Evolutionary conservation across 2,329 filamentous ascomycete species (phyloP), one percentile per base, ranked within the genome.

Genomic region (Colletotrichum lindemuthianum): DNA sequence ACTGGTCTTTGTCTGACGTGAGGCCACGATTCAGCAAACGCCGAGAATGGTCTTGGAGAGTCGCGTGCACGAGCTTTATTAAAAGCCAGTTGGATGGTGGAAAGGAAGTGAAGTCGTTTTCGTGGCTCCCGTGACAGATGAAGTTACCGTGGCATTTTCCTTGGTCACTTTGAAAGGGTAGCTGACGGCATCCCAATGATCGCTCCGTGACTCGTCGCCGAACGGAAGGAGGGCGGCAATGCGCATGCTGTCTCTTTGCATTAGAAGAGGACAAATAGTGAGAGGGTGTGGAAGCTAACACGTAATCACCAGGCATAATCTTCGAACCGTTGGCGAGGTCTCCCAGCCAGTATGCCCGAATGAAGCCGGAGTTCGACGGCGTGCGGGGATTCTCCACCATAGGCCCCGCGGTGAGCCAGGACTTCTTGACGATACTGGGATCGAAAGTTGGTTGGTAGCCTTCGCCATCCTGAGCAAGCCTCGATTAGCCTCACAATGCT

Each of bases 201-300:
- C 54, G n/a, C 50, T 58, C 2, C 45, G 40, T 4, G 41, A 10
- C 8, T 63, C 51, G 7, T 63, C 37, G 7, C 66, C 66, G 11
- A 67, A 68, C 7, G 66, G 66, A 10, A 37, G 16, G 7, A 68
- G 37, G 3, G 66, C 64, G 33, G 64, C 66, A 8, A 68, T 41
- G 7, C 64, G 64, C 51, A 68, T 64, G 0, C 66, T 68, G 8
- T 8, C 2, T 6, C 7, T 2, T 1, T 39, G 10, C 40, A 51
- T 1, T 0, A 16, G 50, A 6, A 49, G 36, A 33, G 10, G 3
- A 48, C 2, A 6, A 5, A 4, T 0, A 9, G 0, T 9, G 4
- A 8, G 1, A 11, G 24, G 3, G 34, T 2, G 8, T 0, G 24
- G 24, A 9, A 36, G 49, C 66, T 41, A 16, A 68, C 66, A 43